Conservation (phyloP, 768 basidiomycete species). For the Suillus variegatus region DNA sequence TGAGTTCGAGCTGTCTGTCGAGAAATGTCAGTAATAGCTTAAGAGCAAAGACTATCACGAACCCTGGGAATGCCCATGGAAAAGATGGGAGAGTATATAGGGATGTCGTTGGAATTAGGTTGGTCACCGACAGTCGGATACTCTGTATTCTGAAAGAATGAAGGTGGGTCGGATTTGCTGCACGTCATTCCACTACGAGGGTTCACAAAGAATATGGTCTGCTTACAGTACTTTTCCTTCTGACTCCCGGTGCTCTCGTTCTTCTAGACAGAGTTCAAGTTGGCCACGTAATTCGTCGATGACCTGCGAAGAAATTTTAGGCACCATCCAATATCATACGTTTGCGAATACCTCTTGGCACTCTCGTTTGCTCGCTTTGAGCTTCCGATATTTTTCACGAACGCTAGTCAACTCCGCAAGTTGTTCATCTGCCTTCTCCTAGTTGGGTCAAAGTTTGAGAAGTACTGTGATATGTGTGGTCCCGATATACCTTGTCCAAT, state of each 20-base stretch:
- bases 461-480: neutral
- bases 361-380: slow-evolving; percentile 19
- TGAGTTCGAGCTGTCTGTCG: slow-evolving; percentile 1
- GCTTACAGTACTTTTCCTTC: slow-evolving; percentile 1
- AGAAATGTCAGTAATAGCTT: neutral
- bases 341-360: slow-evolving; percentile 21
- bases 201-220: neutral
- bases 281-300: slow-evolving; percentile 20
- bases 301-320: slow-evolving; percentile 14
- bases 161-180: neutral
- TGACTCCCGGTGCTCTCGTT: slow-evolving; percentile 23
- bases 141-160: slow-evolving; percentile 6
- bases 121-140: slow-evolving; percentile 19
- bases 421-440: slow-evolving; percentile 17
- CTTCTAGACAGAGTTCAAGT: slow-evolving; percentile 17
- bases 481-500: neutral
- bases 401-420: slow-evolving; percentile 13
- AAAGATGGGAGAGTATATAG: neutral
- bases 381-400: slow-evolving; percentile 22
- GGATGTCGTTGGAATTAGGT: neutral
- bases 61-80: slow-evolving; percentile 3
- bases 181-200: neutral
- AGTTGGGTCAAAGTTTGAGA: neutral
- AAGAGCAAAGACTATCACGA: neutral
- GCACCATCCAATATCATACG: neutral